Percentiles rank a stretch among this genome's conserved stretches.
These are phyloP conservation scores for Diaporthe vaccinii DNA, from an alignment of 2,329 filamentous ascomycete species.

Conservation along the genomic window DNA sequence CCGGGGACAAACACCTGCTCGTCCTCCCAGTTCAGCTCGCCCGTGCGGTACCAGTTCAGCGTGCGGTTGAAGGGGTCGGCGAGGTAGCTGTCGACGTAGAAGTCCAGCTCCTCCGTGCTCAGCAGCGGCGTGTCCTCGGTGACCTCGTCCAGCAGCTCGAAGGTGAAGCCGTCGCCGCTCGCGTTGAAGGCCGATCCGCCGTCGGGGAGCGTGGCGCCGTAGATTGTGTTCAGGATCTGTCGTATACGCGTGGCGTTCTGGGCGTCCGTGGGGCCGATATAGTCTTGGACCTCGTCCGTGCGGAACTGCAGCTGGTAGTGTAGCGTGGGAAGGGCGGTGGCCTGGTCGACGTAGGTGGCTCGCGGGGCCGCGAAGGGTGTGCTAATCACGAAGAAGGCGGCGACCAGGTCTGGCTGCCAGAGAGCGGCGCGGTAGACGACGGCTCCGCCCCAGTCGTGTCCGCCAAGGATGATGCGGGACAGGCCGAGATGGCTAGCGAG, in stretches of 20 bases:
- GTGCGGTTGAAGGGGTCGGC: slow-evolving; percentile 82
- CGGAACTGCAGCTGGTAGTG: slow-evolving; percentile 87
- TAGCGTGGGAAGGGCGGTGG: slow-evolving; percentile 73
- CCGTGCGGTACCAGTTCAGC: slow-evolving; percentile 88
- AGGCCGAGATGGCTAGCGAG: slow-evolving; percentile 24
- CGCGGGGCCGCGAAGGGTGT: slow-evolving; percentile 77
- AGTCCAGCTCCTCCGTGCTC: slow-evolving; percentile 78
- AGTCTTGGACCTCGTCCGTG: slow-evolving; percentile 71
- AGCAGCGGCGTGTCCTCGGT: slow-evolving; percentile 68
- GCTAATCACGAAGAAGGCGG: slow-evolving; percentile 83
- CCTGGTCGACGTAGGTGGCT: slow-evolving; percentile 65
- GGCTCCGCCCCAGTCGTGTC: slow-evolving; percentile 92
- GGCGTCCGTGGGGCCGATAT: slow-evolving; percentile 56
- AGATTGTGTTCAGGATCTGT: slow-evolving; percentile 79
- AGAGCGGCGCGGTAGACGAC: slow-evolving; percentile 82
- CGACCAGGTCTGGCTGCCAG: slow-evolving; percentile 79
- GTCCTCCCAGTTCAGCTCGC: slow-evolving; percentile 81
- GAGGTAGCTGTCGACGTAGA: slow-evolving; percentile 80
- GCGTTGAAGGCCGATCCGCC: slow-evolving; percentile 68
- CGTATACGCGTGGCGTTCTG: slow-evolving; percentile 68
- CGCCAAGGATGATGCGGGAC: slow-evolving; percentile 80
- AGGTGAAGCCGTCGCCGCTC: slow-evolving; percentile 70
- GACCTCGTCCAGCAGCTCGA: slow-evolving; percentile 72
- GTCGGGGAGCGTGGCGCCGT: slow-evolving; percentile 72
- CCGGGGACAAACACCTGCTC: slow-evolving; percentile 70